Conservation (phyloP, 2,329 filamentous ascomycete genomes). For the Aspergillus fructus region DNA sequence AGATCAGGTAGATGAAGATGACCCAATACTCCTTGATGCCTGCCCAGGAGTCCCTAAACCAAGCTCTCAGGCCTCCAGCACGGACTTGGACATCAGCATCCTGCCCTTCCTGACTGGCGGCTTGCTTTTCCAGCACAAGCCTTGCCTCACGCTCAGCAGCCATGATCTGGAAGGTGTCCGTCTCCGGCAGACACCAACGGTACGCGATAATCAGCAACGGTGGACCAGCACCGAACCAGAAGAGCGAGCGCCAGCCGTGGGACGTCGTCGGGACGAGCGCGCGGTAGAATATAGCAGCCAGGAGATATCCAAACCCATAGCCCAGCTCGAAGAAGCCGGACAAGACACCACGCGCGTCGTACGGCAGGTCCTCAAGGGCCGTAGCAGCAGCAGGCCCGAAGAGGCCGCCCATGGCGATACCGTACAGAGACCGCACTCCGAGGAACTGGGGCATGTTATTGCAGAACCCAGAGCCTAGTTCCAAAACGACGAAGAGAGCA, state of each 20-base stretch:
- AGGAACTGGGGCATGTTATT: constrained; percentile 70
- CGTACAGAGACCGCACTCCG: constrained; percentile 69
- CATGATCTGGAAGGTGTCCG: not conserved
- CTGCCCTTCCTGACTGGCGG: not conserved
- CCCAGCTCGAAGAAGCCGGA: constrained; percentile 80
- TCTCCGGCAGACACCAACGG: not conserved
- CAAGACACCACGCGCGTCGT: constrained; percentile 70
- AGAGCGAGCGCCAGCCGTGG: constrained; percentile 67
- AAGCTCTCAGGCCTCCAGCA: not conserved
- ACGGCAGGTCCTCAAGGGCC: constrained; percentile 71
- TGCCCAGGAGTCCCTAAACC: not conserved
- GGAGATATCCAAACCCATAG: constrained; percentile 75
- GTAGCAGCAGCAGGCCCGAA: constrained; percentile 77
- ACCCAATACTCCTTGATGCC: not conserved
- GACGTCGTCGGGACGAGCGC: not conserved
- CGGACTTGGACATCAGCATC: not conserved
- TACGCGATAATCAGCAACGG: not conserved
- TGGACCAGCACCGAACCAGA: constrained; percentile 61
- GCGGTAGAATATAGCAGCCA: constrained; percentile 66
- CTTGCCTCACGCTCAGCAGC: not conserved
- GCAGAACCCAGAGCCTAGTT: constrained; percentile 79
- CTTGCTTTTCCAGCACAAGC: not conserved
- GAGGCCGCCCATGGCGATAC: constrained; percentile 77
- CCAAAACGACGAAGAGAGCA: constrained; percentile 66
- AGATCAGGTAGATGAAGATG: not conserved